Conservation (phyloP, 2,329 filamentous ascomycete genomes). For the Akanthomyces uredinophilus region DNA sequence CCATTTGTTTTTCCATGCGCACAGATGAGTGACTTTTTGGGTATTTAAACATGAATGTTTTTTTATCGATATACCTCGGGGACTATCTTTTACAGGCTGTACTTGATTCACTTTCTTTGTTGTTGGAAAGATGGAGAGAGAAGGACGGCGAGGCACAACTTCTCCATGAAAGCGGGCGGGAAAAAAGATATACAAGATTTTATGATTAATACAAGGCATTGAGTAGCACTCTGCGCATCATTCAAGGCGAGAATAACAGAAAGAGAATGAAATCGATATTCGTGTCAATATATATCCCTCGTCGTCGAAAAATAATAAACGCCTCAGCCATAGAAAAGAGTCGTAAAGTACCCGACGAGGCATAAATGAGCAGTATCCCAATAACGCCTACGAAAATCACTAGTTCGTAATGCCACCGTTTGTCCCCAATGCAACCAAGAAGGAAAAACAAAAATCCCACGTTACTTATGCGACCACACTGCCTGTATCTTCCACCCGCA, state of each 20-base stretch:
- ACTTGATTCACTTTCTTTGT: not conserved
- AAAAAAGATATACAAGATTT: not conserved
- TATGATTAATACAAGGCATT: not conserved
- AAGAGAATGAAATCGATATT: not conserved
- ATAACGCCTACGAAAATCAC: not conserved
- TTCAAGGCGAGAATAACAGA: not conserved
- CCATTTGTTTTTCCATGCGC: not conserved
- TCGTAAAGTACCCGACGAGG: not conserved
- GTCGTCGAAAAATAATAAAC: not conserved
- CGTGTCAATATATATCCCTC: not conserved
- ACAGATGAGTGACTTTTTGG: slow-evolving; percentile 5
- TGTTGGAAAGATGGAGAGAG: not conserved
- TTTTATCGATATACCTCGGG: slow-evolving; percentile 12
- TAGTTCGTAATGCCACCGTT: not conserved
- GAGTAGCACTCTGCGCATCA: not conserved
- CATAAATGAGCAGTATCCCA: not conserved
- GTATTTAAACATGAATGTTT: slow-evolving; percentile 1
- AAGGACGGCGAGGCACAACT: not conserved
- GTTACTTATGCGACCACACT: not conserved
- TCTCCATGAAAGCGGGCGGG: not conserved
- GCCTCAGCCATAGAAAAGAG: not conserved
- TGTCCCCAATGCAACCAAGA: not conserved
- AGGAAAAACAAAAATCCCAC: not conserved
- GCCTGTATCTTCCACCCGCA: slow-evolving; percentile 31
- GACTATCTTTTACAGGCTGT: slow-evolving; percentile 9